Percentiles rank a stretch among this genome's conserved stretches.
These are phyloP conservation scores for Bretziella fagacearum DNA, from an alignment of 2,329 filamentous ascomycete species.

Conservation along the genomic window DNA sequence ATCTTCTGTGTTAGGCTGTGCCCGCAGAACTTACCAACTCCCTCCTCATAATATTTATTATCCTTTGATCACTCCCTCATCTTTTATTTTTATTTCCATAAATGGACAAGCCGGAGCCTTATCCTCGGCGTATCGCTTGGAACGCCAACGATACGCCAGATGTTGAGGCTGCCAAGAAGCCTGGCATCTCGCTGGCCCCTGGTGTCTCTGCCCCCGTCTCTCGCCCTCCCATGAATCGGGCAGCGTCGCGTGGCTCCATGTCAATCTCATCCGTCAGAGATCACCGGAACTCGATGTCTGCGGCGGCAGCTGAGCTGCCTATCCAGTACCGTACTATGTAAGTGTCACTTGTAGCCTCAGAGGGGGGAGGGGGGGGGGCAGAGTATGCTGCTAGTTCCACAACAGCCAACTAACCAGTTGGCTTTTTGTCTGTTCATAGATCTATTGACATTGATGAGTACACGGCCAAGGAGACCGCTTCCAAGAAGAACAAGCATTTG, in stretches of 20 bases:
- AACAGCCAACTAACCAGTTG: not conserved
- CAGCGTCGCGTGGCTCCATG: constrained; percentile 13
- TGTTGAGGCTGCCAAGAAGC: constrained; percentile 10
- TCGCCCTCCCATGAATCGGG: constrained; percentile 12
- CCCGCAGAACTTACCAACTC: not conserved
- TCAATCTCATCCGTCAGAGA: constrained; percentile 14
- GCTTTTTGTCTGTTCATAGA: constrained; percentile 17
- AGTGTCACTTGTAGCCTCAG: constrained; percentile 16
- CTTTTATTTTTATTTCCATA: not conserved
- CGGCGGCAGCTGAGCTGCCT: constrained; percentile 22
- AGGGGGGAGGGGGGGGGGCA: not conserved
- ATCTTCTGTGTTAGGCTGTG: constrained; percentile 3
- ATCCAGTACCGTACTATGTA: constrained; percentile 39
- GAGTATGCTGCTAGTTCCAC: too few species aligned
- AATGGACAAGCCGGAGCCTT: constrained; percentile 8
- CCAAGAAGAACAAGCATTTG: constrained; percentile 10
- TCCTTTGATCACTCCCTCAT: not conserved
- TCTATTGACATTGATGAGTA: constrained; percentile 40
- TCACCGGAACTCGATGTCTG: constrained; percentile 9
- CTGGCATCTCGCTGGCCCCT: constrained; percentile 4
- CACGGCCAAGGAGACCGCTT: constrained; percentile 28
- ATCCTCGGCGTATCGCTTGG: constrained; percentile 7
- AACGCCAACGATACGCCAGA: constrained; percentile 5
- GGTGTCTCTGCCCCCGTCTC: constrained; percentile 6
- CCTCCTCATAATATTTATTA: not conserved